Base-by-base conservation (phyloP, 2,329 filamentous ascomycete species). In the Sclerotinia trifoliorum region DNA sequence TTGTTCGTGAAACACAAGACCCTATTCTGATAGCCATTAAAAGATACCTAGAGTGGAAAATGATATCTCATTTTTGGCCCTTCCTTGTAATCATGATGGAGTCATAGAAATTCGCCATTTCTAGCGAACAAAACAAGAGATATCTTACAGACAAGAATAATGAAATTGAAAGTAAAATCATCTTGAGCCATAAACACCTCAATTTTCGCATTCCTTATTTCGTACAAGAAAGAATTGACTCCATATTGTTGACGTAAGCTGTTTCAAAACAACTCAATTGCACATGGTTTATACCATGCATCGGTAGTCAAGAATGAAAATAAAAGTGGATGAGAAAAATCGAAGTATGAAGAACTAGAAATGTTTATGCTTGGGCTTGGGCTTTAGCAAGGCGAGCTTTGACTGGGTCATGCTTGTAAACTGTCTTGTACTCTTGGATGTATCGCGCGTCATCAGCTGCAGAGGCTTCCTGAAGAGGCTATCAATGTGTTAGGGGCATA, bases 361-460 rank as follows among this genome's bases (percentile, higher is more conserved):
- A 5, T 24, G 11, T 39, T n/a, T 62, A 51, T 51, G 60, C 46
- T 49, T 35, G 11, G 48, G 60, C 46, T 49, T 35, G 11, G 48
- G 21, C 46, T 51, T 39, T 21, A 21, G 29, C n/a, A 15, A 24
- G 11, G 60, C n/a, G 11, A 48, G 21, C 6, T 6, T 7, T 24
- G 29, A 19, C 8, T 13, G 60, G 11, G 3, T 68, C 66, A 35
- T 29, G 58, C n/a, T 64, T 49, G 58, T 35, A 68, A 19, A 65
- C 66, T 46, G 66, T 65, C 51, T 39, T 63, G 49, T 52, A 64
- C 60, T 68, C 66, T 54, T 49, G 58, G 4, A 35, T 73, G 63
- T 79, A 80, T 46, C 73, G 72, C 49, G 70, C 58, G 35, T 42
- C 62, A 15, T 78, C 75, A 6, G 74, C 74, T 5, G 44, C 64